Percentiles rank a stretch among this genome's conserved stretches.
These are phyloP conservation scores for Fusarium camptoceras DNA, from an alignment of 2,329 filamentous ascomycete species.

Conservation along the genomic window DNA sequence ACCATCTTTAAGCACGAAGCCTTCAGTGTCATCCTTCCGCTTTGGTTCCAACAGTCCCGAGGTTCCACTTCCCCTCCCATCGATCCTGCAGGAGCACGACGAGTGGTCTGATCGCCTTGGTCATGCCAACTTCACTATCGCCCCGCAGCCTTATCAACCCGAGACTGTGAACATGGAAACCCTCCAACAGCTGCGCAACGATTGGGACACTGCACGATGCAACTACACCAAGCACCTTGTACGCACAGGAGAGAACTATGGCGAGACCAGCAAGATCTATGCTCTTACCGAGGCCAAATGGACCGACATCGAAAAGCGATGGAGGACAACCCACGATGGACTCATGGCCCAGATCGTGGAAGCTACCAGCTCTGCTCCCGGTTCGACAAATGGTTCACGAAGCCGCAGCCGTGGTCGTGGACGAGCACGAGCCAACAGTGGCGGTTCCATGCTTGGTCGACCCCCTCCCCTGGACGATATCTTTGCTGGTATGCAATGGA, in stretches of 20 bases:
- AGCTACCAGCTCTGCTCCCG: slow-evolving; percentile 47
- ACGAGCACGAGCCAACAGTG: slow-evolving; percentile 54
- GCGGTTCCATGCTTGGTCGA: slow-evolving; percentile 55
- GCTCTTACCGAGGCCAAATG: slow-evolving; percentile 89
- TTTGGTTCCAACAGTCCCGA: slow-evolving; percentile 71
- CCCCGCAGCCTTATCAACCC: slow-evolving; percentile 82
- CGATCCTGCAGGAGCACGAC: slow-evolving; percentile 77
- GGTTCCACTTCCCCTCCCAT: slow-evolving; percentile 67
- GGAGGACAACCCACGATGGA: slow-evolving; percentile 77
- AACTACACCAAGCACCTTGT: slow-evolving; percentile 93
- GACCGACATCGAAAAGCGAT: slow-evolving; percentile 80
- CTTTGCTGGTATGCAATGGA: slow-evolving; percentile 58
- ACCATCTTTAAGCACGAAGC: slow-evolving; percentile 80
- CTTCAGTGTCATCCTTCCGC: slow-evolving; percentile 80
- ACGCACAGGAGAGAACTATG: slow-evolving; percentile 90
- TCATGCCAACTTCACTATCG: slow-evolving; percentile 92
- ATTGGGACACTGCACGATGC: slow-evolving; percentile 85
- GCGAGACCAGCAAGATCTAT: slow-evolving; percentile 89
- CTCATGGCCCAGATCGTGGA: slow-evolving; percentile 66
- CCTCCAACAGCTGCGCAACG: slow-evolving; percentile 73
- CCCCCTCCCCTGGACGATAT: slow-evolving; percentile 53
- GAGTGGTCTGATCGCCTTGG: slow-evolving; percentile 88
- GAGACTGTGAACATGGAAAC: slow-evolving; percentile 68
- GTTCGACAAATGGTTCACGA: slow-evolving; percentile 48
- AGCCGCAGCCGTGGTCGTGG: slow-evolving; percentile 56